Evolutionary conservation across 1,284 basidiomycete genomes (phyloP), one percentile per base, ranked within the genome.

Genomic region (Trametes pubescens): DNA sequence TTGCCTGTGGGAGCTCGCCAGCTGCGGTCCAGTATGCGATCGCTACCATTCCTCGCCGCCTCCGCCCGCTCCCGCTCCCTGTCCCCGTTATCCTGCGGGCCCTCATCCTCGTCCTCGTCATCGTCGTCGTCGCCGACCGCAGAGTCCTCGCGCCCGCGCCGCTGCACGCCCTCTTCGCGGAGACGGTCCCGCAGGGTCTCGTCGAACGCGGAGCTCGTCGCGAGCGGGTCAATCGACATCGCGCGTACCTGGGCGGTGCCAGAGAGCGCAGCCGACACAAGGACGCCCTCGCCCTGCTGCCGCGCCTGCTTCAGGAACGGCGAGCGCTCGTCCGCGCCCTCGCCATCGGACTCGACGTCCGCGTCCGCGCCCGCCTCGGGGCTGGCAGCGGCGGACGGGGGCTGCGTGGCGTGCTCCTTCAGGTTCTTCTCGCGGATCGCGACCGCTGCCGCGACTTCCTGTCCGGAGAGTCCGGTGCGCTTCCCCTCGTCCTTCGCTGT

Each of bases 1-100:
- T 98, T 99, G 21, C 97, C 97, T 51, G 86, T 80, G 1, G 93
- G 91, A 2, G 96, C 96, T 26, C 77, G 82, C 88, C 95, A 95
- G 64, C 90, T 85, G 64, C 92, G 82, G 52, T 93, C 89, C 51
- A 91, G 71, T 26, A 87, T 75, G 59, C 88, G 81, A 64, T 90
- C 88, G 43, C 51, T 77, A 76, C 18, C 83, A 80, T n/a, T 79
- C 79, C 72, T 62, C 77, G 18, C 29, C 7, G 46, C 51, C 47
- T 34, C 61, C 66, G 37, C 73, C 80, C n/a, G 21, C 7, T 16
- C 75, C 80, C n/a, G 71, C 71, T 22, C 77, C 76, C 21, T 76
- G 77, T 32, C 80, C 78, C 35, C 77, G 75, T 9, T 77, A 78
- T 61, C 71, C 77, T n/a, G 77, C 76, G 40, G 77, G 75, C 29